phyloP scores from a whole-genome alignment of 1,139 yeast species.

The Candida labiduridarum region DNA sequence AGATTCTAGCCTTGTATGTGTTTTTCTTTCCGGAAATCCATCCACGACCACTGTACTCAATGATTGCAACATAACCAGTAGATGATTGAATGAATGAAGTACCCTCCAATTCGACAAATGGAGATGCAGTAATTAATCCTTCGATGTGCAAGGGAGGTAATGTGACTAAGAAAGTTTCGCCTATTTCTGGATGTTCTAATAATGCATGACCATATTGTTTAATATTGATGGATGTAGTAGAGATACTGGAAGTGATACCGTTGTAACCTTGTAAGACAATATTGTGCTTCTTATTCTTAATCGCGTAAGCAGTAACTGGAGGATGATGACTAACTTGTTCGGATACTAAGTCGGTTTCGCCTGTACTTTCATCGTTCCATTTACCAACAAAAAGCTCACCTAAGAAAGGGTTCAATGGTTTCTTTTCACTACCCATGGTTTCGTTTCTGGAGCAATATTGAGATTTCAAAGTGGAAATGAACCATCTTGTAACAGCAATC shows the following conservation, averaged over 20 bases:
- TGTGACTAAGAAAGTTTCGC: slow-evolving; percentile 79
- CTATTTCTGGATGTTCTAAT: slow-evolving; percentile 57
- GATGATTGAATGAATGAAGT: slow-evolving; percentile 80
- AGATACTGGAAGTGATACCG: slow-evolving; percentile 82
- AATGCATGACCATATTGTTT: slow-evolving; percentile 93
- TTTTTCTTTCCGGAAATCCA: slow-evolving; percentile 96
- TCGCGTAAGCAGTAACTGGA: slow-evolving; percentile 86
- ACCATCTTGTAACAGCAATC: slow-evolving; percentile 87
- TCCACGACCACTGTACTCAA: slow-evolving; percentile 91
- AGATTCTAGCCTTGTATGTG: slow-evolving; percentile 83
- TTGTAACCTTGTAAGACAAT: slow-evolving; percentile 83
- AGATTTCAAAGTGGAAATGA: slow-evolving; percentile 84
- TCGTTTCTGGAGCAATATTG: slow-evolving; percentile 94
- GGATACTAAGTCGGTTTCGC: slow-evolving; percentile 74
- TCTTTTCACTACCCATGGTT: slow-evolving; percentile 89
- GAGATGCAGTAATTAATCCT: slow-evolving; percentile 87
- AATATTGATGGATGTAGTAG: slow-evolving; percentile 74
- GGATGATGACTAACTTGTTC: slow-evolving; percentile 98
- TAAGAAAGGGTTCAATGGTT: slow-evolving; percentile 91
- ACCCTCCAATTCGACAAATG: slow-evolving; percentile 89
- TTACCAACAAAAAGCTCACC: slow-evolving; percentile 92
- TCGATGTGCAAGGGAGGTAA: slow-evolving; percentile 95
- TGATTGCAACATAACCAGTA: slow-evolving; percentile 69
- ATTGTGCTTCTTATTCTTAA: slow-evolving; percentile 70
- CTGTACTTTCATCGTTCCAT: slow-evolving; percentile 61